These are phyloP conservation scores for Nemania sp. DNA, from an alignment of 2,329 filamentous ascomycete genomes.

Conservation along the genomic window DNA sequence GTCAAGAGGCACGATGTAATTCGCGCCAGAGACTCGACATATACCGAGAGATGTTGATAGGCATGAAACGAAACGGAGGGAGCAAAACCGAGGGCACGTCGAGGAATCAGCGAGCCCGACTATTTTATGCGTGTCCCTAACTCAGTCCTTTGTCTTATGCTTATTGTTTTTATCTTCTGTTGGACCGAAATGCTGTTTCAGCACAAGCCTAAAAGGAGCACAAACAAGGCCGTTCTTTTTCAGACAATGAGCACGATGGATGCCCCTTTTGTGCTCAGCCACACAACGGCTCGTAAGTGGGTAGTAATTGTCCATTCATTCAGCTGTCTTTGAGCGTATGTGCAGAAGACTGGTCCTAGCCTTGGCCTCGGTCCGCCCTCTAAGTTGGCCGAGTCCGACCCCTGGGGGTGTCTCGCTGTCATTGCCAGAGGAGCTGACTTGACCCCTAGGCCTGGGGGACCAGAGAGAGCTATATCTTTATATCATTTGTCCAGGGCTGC, in stretches of 20 bases:
- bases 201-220: slow-evolving; percentile 5
- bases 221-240: slow-evolving; percentile 2
- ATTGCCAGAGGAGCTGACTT: background rate
- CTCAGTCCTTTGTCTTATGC: too few relatives aligned
- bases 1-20: too few relatives aligned
- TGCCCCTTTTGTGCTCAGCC: background rate
- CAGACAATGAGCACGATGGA: background rate
- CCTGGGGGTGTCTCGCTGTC: background rate
- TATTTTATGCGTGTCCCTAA: too few relatives aligned
- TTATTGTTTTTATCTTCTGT: background rate
- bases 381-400: background rate
- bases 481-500: too few relatives aligned
- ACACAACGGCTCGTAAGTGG: slow-evolving; percentile 5
- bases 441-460: background rate
- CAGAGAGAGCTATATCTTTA: background rate
- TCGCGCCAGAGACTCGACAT: too few relatives aligned
- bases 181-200: background rate
- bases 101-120: background rate
- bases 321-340: background rate
- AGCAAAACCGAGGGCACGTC: background rate
- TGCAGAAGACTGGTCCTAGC: too few relatives aligned
- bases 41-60: too few relatives aligned
- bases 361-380: too few relatives aligned
- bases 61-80: background rate
- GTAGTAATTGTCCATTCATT: slow-evolving; percentile 5